Evolutionary conservation across 108 stramenopile genomes (phyloP).

Genomic region (Aureococcus anophagefferens): DNA sequence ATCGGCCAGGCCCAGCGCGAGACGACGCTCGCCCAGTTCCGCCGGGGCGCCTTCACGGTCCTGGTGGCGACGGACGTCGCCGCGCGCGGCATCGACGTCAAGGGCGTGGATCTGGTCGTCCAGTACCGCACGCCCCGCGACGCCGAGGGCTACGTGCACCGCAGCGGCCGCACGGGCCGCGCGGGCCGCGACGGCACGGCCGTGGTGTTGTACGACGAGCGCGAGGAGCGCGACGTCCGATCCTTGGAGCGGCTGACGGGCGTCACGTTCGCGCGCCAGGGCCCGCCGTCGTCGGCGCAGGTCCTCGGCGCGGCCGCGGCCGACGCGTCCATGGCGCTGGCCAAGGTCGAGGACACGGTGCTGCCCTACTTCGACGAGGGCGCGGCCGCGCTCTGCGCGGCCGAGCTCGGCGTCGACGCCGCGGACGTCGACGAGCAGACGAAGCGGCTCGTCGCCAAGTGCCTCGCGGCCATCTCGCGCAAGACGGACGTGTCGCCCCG

Average conservation of each 20-base stretch:
- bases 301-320: constrained; percentile 69
- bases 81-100: constrained; percentile 96
- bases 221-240: constrained; percentile 70
- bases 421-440: constrained; percentile 22
- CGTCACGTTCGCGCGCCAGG: constrained; percentile 70
- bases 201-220: constrained; percentile 71
- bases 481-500: constrained; percentile 52
- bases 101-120: constrained; percentile 89
- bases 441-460: constrained; percentile 62
- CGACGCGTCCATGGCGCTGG: constrained; percentile 66
- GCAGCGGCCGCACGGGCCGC: constrained; percentile 94
- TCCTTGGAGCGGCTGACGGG: constrained; percentile 84
- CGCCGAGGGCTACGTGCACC: constrained; percentile 87
- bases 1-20: constrained; percentile 97
- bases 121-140: constrained; percentile 86
- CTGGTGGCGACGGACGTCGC: constrained; percentile 99
- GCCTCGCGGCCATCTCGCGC: constrained; percentile 74
- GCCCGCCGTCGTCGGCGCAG: constrained; percentile 68
- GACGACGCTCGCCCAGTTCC: constrained; percentile 84
- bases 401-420: constrained; percentile 16
- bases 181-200: constrained; percentile 91
- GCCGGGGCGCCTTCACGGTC: constrained; percentile 82
- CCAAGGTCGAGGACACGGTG: constrained; percentile 61
- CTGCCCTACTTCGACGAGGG: constrained; percentile 63
- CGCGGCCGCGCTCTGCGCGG: constrained; percentile 49